phyloP scores from a whole-genome alignment of 1,284 basidiomycete genomes.

The Sparassis latifolia region DNA sequence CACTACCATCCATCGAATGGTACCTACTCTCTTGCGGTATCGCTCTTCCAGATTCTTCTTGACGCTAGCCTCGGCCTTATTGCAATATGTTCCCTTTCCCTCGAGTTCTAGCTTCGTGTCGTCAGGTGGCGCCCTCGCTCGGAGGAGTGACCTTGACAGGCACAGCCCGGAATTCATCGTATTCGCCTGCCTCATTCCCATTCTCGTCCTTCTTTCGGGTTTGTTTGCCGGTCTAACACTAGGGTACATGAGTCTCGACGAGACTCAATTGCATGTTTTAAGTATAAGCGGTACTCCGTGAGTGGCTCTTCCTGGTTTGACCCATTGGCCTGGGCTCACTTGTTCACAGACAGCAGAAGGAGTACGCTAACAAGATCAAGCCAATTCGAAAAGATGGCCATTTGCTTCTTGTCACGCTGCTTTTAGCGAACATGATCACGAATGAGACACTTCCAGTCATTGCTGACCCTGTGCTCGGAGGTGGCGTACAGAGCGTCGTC shows the following conservation, averaged over 20 bases:
- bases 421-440: constrained; percentile 85
- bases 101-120: constrained; percentile 3
- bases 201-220: constrained; percentile 57
- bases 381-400: constrained; percentile 85
- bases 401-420: constrained; percentile 75
- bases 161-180: constrained; percentile 32
- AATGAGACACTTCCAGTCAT: constrained; percentile 92
- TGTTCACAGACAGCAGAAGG: constrained; percentile 48
- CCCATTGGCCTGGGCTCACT: constrained; percentile 1
- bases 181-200: constrained; percentile 50
- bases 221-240: constrained; percentile 73
- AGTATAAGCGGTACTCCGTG: constrained; percentile 78
- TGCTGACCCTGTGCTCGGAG: constrained; percentile 81
- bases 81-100: constrained; percentile 39
- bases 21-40: constrained; percentile 5
- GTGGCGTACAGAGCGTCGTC: constrained; percentile 75
- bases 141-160: constrained; percentile 14
- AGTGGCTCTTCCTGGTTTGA: constrained; percentile 23
- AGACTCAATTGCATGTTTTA: constrained; percentile 86
- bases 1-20: constrained; percentile 4
- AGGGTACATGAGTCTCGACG: constrained; percentile 92
- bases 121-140: constrained; percentile 15
- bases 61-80: constrained; percentile 34
- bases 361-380: constrained; percentile 79
- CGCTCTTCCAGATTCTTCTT: constrained; percentile 36